These are phyloP conservation scores for Sanghuangporus baumii DNA, from an alignment of 1,284 basidiomycete genomes.

Conservation along the genomic window DNA sequence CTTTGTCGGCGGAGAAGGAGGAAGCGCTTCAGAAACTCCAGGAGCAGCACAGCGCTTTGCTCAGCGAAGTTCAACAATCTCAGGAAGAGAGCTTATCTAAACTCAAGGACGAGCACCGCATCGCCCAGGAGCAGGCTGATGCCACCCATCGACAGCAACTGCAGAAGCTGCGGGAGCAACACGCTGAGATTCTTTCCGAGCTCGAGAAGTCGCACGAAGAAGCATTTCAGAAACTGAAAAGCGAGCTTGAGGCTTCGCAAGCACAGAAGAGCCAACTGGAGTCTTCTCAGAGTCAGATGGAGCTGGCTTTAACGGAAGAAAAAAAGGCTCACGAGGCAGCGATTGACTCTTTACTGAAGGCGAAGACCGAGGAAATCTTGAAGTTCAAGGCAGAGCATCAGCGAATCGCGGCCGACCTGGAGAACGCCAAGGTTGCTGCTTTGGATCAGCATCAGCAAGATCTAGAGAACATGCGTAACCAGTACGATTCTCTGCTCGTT, in stretches of 20 bases:
- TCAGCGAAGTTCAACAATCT: slow-evolving; percentile 48
- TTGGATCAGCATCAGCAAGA: slow-evolving; percentile 41
- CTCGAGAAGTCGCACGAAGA: slow-evolving; percentile 43
- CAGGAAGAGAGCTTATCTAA: slow-evolving; percentile 48
- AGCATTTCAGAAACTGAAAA: slow-evolving; percentile 32
- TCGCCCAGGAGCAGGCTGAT: slow-evolving; percentile 25
- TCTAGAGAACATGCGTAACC: slow-evolving; percentile 35
- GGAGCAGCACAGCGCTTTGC: slow-evolving; percentile 49
- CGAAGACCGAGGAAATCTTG: slow-evolving; percentile 32
- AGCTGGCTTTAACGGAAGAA: neutral
- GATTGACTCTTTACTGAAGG: slow-evolving; percentile 19
- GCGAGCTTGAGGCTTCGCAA: slow-evolving; percentile 24
- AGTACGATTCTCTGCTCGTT: slow-evolving; percentile 32
- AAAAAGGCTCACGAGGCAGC: slow-evolving; percentile 25
- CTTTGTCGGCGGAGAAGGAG: slow-evolving; percentile 45
- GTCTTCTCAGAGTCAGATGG: slow-evolving; percentile 10
- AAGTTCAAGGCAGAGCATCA: slow-evolving; percentile 43
- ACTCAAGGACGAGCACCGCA: slow-evolving; percentile 29
- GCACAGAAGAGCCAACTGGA: slow-evolving; percentile 18
- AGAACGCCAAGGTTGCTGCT: slow-evolving; percentile 36
- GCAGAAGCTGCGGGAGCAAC: slow-evolving; percentile 48
- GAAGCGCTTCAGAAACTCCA: slow-evolving; percentile 41
- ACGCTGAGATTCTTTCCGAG: slow-evolving; percentile 48
- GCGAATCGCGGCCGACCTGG: slow-evolving; percentile 37
- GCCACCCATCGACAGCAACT: slow-evolving; percentile 34